A percentile compares a stretch with the other conserved stretches of the same genome.
phyloP scores from a whole-genome alignment of 2,329 filamentous ascomycete species.

The Fusarium cicatricum region DNA sequence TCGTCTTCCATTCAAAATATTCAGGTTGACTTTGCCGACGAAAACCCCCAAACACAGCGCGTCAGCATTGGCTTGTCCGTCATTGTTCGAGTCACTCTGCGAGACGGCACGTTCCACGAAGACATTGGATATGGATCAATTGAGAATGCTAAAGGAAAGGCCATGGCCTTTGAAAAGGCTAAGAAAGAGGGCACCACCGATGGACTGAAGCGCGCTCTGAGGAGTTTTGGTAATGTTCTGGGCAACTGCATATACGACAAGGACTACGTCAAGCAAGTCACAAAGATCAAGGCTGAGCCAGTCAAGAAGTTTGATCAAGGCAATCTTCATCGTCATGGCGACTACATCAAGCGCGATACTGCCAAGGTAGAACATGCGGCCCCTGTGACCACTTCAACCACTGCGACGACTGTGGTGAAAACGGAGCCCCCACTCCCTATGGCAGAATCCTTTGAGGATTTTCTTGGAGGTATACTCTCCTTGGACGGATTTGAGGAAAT shows the following conservation, averaged over 20 bases:
- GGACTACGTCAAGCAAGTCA: conserved; percentile 88
- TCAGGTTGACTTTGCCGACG: conserved; percentile 94
- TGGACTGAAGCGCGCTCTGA: conserved; percentile 85
- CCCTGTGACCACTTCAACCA: too few species aligned
- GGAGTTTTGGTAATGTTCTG: conserved; percentile 94
- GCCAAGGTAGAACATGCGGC: conserved; percentile 36
- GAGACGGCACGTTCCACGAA: conserved; percentile 96
- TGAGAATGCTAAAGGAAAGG: conserved; percentile 95
- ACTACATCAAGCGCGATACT: conserved; percentile 72
- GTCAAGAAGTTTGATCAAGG: conserved; percentile 76
- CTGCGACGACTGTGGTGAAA: conserved; percentile 38
- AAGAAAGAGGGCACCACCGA: conserved; percentile 99
- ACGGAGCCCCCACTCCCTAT: conserved; percentile 38
- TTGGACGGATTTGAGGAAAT: conserved; percentile 49
- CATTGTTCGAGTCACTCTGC: conserved; percentile 87
- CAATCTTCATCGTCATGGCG: conserved; percentile 82
- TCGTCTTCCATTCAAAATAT: conserved; percentile 95
- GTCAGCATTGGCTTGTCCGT: conserved; percentile 89
- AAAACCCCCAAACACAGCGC: conserved; percentile 78
- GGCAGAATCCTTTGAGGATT: conserved; percentile 60
- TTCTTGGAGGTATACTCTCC: conserved; percentile 57
- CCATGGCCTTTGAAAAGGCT: conserved; percentile 95
- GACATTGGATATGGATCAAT: conserved; percentile 97
- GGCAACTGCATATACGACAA: conserved; percentile 99
- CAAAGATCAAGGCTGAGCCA: conserved; percentile 83